These are phyloP conservation scores for Margaritispora aquatica DNA, from an alignment of 495 filamentous ascomycete species.

Conservation along the genomic window DNA sequence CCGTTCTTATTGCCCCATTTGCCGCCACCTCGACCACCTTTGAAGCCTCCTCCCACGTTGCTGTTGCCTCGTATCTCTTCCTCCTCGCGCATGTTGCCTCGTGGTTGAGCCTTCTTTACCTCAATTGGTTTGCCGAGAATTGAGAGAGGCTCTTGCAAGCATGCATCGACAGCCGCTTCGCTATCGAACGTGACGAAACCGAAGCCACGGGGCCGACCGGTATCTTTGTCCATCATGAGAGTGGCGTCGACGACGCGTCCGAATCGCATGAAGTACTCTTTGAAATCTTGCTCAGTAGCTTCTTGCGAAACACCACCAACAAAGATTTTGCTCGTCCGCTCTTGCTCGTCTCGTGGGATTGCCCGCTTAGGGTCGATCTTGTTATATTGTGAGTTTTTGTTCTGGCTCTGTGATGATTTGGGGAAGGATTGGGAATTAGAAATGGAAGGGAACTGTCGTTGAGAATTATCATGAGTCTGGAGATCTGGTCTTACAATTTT, in stretches of 20 bases:
- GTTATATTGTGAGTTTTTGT: conserved; percentile 12
- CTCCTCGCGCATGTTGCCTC: conserved; percentile 89
- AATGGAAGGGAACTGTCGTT: conserved; percentile 3
- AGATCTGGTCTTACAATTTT: conserved; percentile 73
- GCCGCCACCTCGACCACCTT: conserved; percentile 27
- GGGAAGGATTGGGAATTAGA: neutral
- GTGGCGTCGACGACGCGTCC: conserved; percentile 95
- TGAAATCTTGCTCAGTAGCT: conserved; percentile 90
- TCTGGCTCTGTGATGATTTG: no score
- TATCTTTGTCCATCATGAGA: conserved; percentile 99
- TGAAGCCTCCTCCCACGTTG: neutral
- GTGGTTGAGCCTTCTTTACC: conserved; percentile 94
- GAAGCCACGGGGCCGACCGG: conserved; percentile 88
- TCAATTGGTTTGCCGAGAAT: conserved; percentile 96
- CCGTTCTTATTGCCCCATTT: conserved; percentile 40
- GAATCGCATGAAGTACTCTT: conserved; percentile 93
- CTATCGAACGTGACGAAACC: conserved; percentile 99
- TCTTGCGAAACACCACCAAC: conserved; percentile 97
- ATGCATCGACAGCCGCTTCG: conserved; percentile 89
- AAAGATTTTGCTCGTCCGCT: conserved; percentile 96
- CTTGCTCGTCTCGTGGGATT: conserved; percentile 95
- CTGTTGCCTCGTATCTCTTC: conserved; percentile 54
- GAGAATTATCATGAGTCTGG: conserved; percentile 8
- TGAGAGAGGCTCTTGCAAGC: conserved; percentile 69
- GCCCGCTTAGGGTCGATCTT: conserved; percentile 97